Evolutionary conservation across 345 rosid genomes (phyloP), one percentile per base, ranked within the genome.

Genomic region (Anastatica hierochuntica): DNA sequence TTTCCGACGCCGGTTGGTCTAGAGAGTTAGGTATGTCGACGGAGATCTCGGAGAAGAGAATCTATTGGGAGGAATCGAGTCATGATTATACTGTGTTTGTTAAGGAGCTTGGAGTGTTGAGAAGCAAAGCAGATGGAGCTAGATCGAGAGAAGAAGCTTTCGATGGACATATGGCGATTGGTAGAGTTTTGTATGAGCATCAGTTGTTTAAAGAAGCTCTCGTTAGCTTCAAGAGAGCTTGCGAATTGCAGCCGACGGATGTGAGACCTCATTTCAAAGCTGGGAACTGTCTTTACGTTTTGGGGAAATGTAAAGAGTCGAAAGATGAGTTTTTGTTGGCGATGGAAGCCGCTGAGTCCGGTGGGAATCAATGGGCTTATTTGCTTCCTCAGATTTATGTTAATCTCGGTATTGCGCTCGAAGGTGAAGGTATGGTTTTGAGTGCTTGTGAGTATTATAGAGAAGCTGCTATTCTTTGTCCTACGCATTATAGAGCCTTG

Each of bases 361-460:
- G 85, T 21, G 98, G 97, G 60, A 81, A 80, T 53, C 97, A 92
- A 18, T 92, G 97, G 98, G 72, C 76, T 27, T 85, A 83, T 63
- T 66, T 88, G 67, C 94, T 88, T 67, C 98, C 98, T 65, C 98
- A 92, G 79, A 81, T 92, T 33, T 83, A 85, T 56, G 98, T 92
- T 37, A 92, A 92, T 45, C 97, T 92, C 3, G 98, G 98, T 18
- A 88, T 92, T 26, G 80, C 95, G 0, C 72, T 88, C 1, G 99
- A 92, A 82, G 99, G 88, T 1, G 97, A 92, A 80, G 99, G 99
- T 77, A 81, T 88, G 99, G 87, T 85, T 75, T 76, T 92, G 64
- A 88, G 97, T 72, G 97, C 97, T 60, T 92, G 99, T 56, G 97
- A 92, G 71, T 88, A 88, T 71, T 92, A 92, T 58, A 83, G 97